Base-by-base conservation (phyloP, 495 filamentous ascomycete species). In the Hypoxylon lenormandii region DNA sequence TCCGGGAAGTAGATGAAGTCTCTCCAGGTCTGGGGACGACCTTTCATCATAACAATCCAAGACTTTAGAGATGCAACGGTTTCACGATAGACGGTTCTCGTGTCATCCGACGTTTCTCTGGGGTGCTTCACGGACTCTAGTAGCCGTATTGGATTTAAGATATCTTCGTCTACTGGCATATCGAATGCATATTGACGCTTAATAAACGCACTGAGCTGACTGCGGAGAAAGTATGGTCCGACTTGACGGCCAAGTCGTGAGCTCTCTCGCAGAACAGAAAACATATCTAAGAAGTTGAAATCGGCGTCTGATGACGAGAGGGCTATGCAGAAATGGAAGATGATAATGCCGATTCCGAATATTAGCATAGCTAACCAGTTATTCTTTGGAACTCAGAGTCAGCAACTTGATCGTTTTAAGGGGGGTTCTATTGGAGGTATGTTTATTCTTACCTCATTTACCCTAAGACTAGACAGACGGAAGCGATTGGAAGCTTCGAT, bases 321-420 rank as follows among this genome's bases (percentile, higher is more conserved):
- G 6, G 38, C 4, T 16, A 42, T 42, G 13, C 38, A 42, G 6
- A 16, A 42, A 42, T 42, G 38, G 13, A 42, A 42, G 38, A 42
- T 42, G 12, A 42, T 42, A 16, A 42, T 42, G 38, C 38, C 38
- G 38, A 42, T 42, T 6, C 38, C 38, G 15, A 42, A 42, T 42
- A 42, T 42, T n/a, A 42, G 38, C 38, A 42, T 42, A 15, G 38
- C 38, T 3, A 42, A 16, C 38, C 38, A 42, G 15, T 42, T 42
- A n/a, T 42, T 42, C 38, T 42, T 15, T 16, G 7, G 4, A 42
- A 16, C 2, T 3, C 8, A 15, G 15, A 8, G 15, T 16, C 2
- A 42, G 38, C 8, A n/a, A 5, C 4, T 1, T 3, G 13, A 7
- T 33, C 6, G 30, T 11, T 8, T 33, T 8, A 8, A 15, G 13